Percentiles rank a stretch among this genome's conserved stretches.
phyloP scores from a whole-genome alignment of 2,329 filamentous ascomycete genomes.

The Sporothrix schenckii region DNA sequence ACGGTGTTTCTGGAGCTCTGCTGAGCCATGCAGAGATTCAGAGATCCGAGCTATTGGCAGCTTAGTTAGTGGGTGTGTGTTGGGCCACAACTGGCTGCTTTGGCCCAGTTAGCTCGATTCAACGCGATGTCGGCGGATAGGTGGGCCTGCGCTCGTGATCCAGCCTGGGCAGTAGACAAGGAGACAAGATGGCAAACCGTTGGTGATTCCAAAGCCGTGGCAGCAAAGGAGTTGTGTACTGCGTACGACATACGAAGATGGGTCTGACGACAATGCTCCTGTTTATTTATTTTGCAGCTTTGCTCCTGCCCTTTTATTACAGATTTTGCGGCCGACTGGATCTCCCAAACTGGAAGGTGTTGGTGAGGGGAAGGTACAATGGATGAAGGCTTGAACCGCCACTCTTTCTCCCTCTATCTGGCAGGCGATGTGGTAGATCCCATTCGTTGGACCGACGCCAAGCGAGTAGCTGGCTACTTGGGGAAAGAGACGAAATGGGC shows the following conservation, averaged over 20 bases:
- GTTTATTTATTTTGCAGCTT: background rate
- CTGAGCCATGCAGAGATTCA: too few relatives aligned
- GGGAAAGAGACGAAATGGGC: background rate
- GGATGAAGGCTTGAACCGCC: background rate
- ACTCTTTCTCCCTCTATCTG: background rate
- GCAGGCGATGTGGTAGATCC: slow-evolving; percentile 4
- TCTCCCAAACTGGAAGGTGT: slow-evolving; percentile 26
- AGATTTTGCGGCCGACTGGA: background rate
- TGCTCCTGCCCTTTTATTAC: background rate
- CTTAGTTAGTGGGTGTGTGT: background rate
- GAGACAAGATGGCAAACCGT: background rate
- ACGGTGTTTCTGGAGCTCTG: too few relatives aligned
- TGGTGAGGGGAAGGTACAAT: background rate
- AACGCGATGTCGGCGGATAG: slow-evolving; percentile 11
- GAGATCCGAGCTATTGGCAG: background rate
- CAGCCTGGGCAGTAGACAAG: background rate
- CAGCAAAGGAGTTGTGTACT: background rate
- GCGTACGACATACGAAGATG: background rate
- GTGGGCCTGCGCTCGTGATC: background rate
- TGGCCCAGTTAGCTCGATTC: slow-evolving; percentile 1
- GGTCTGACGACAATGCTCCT: background rate
- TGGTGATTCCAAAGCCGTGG: slow-evolving; percentile 9
- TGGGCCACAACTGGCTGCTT: background rate
- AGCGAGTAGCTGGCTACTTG: slow-evolving; percentile 5
- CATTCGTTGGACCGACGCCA: slow-evolving; percentile 19